A percentile compares a stretch with the other conserved stretches of the same genome.
These are phyloP conservation scores for Peltaster fructicola DNA, from an alignment of 2,329 filamentous ascomycete species.

Conservation along the genomic window DNA sequence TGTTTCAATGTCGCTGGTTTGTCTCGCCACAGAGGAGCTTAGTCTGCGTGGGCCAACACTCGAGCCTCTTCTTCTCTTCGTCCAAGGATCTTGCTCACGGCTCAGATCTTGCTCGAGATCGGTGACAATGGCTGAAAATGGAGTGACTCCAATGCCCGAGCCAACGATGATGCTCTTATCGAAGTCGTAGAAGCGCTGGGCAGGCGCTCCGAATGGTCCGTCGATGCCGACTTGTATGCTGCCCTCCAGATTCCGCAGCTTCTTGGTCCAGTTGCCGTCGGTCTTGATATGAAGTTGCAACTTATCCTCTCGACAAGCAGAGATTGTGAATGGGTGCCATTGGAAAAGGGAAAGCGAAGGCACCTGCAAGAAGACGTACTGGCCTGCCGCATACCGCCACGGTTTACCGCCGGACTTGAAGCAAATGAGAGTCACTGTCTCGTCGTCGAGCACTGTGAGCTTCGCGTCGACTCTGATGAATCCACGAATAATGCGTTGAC, in stretches of 20 bases:
- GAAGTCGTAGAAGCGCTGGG: slow-evolving; percentile 41
- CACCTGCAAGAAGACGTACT: slow-evolving; percentile 40
- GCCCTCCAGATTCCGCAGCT: slow-evolving; percentile 25
- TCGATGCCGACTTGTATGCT: slow-evolving; percentile 36
- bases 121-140: slow-evolving; percentile 38
- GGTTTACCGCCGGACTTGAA: slow-evolving; percentile 31
- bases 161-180: slow-evolving; percentile 39
- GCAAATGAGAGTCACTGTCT: slow-evolving; percentile 34
- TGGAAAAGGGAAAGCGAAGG: slow-evolving; percentile 36
- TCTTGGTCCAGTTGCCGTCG: slow-evolving; percentile 38
- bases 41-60: not conserved
- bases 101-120: slow-evolving; percentile 29
- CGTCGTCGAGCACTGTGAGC: slow-evolving; percentile 32
- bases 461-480: slow-evolving; percentile 33
- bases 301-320: slow-evolving; percentile 33
- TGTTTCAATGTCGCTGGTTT: slow-evolving; percentile 1
- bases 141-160: slow-evolving; percentile 40
- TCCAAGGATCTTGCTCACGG: slow-evolving; percentile 11
- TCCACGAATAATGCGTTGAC: slow-evolving; percentile 28
- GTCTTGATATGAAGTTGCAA: slow-evolving; percentile 42
- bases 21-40: not conserved
- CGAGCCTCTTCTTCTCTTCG: slow-evolving; percentile 1
- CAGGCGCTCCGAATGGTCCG: slow-evolving; percentile 40
- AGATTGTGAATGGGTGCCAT: slow-evolving; percentile 44
- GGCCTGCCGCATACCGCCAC: slow-evolving; percentile 39